Conservation (phyloP, 768 basidiomycete species). For the Epithele typhae region DNA sequence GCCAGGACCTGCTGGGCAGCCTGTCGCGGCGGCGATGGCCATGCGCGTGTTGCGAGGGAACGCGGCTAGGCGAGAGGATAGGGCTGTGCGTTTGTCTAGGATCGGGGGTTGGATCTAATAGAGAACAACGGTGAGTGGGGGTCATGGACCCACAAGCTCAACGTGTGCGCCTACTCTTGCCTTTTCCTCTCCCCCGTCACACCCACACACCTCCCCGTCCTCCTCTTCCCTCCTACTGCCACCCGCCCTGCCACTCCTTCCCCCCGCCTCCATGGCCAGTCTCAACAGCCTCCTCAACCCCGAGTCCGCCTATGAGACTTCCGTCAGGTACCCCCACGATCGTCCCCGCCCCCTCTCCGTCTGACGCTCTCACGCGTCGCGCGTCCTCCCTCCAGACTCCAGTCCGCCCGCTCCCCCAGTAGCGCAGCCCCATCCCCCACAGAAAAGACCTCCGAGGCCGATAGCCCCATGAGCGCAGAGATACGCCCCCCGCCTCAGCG, state of each 20-base stretch:
- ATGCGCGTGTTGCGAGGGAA: slow-evolving; percentile 4
- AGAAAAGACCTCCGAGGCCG: slow-evolving; percentile 5
- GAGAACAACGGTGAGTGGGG: slow-evolving; percentile 20
- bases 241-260: slow-evolving; percentile 6
- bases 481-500: slow-evolving; percentile 5
- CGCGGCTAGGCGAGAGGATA: neutral
- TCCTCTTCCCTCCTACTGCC: slow-evolving; percentile 13
- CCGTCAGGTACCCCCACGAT: slow-evolving; percentile 15
- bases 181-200: slow-evolving; percentile 21
- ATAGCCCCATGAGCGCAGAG: slow-evolving; percentile 1
- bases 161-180: slow-evolving; percentile 22
- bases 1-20: neutral
- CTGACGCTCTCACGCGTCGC: neutral
- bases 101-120: slow-evolving; percentile 22
- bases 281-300: slow-evolving; percentile 28
- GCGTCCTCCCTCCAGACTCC: slow-evolving; percentile 7
- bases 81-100: slow-evolving; percentile 17
- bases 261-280: slow-evolving; percentile 19
- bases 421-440: slow-evolving; percentile 17
- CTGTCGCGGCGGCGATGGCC: neutral
- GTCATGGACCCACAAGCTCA: slow-evolving; percentile 24
- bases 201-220: slow-evolving; percentile 4
- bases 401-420: slow-evolving; percentile 13
- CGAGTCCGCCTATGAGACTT: slow-evolving; percentile 20
- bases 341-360: slow-evolving; percentile 4